phyloP scores from a whole-genome alignment of 768 basidiomycete species.

The Serendipita sp. region DNA sequence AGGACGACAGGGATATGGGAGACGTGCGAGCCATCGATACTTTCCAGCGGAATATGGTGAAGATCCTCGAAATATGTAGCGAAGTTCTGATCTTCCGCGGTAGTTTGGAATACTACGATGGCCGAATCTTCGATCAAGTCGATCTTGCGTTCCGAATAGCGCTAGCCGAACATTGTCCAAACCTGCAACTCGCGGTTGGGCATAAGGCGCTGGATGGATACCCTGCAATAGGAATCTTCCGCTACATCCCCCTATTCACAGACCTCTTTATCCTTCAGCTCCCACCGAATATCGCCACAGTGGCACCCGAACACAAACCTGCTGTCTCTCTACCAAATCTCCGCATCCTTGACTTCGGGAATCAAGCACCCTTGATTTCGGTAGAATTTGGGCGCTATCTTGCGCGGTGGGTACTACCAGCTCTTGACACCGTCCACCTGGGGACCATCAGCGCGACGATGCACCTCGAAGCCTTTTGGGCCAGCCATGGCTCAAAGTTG shows the following conservation, averaged over 20 bases:
- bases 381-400: not conserved
- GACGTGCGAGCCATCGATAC: not conserved
- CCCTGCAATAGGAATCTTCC: not conserved
- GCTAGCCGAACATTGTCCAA: not conserved
- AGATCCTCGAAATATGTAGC: not conserved
- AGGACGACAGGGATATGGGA: not conserved
- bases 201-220: not conserved
- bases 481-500: not conserved
- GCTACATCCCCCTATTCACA: not conserved
- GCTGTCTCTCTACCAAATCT: not conserved
- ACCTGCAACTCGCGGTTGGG: not conserved
- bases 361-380: conserved; percentile 1
- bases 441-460: not conserved
- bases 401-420: not conserved
- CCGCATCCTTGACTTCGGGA: not conserved
- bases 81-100: not conserved
- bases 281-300: not conserved
- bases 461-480: not conserved
- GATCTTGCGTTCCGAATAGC: not conserved
- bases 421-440: not conserved
- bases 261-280: not conserved
- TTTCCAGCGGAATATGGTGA: not conserved
- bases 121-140: not conserved
- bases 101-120: not conserved
- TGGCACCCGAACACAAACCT: not conserved